Evolutionary conservation across 305 asterid species (phyloP), one percentile per base, ranked within the genome.

Genomic region (Plantago rigida): DNA sequence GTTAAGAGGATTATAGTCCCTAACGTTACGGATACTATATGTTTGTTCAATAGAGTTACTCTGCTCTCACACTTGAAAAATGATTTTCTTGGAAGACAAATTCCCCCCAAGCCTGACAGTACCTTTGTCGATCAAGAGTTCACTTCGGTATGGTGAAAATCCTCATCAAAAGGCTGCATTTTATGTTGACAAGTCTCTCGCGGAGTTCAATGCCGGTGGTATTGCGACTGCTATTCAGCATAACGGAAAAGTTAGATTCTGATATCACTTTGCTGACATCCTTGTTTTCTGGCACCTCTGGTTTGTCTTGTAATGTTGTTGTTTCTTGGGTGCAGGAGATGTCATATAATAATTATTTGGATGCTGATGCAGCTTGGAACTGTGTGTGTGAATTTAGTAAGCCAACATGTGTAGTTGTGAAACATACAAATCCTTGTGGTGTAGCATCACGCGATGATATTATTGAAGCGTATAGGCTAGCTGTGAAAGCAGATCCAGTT

Each of bases 291-390:
- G 31, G 28, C 8, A 39, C 22, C 26, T 63, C 8, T 24, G 36
- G 28, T 26, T 13, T 56, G 36, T 22, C 34, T 42, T 54, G 12
- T 58, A 19, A 56, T n/a, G 56, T 57, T 36, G n/a, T 51, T 46
- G 52, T 49, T 65, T 65, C 41, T 69, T 62, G 56, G 69, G 34
- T 67, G 73, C 93, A 92, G 99, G 96, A 89, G 73, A 88, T 92
- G 97, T 92, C 97, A 12, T 92, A 86, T 73, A 92, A 92, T 70
- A 92, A 89, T 56, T 86, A 84, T 75, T 77, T 89, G 69, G 99
- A 92, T 54, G 95, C 97, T 26, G 99, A 92, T 78, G 97, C 99
- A 60, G 99, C 99, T 53, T 92, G 97, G 99, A 92, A 89, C 71
- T 89, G 99, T 71, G 99, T 89, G 39, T 80, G 92, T 57, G 97